phyloP scores from a whole-genome alignment of 495 filamentous ascomycete genomes.

The Penicillium waksmanii region DNA sequence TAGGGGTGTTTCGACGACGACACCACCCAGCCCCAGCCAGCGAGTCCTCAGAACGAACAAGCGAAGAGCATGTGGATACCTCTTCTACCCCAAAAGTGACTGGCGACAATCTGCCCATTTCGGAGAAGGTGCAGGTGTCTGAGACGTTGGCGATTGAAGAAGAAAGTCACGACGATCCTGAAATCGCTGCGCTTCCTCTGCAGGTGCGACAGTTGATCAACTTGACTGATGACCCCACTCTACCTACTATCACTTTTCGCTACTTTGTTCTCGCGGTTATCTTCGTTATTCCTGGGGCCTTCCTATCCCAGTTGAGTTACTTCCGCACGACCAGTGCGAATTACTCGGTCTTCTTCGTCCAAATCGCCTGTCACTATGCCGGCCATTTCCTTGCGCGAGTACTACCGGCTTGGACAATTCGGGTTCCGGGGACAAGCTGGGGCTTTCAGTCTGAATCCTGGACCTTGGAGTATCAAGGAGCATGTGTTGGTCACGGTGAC shows the following conservation, averaged over 20 bases:
- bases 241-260: conserved; percentile 59
- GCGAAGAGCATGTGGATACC: neutral
- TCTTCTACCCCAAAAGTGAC: conserved; percentile 5
- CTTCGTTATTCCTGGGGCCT: conserved; percentile 57
- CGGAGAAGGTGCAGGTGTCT: conserved; percentile 24
- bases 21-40: neutral
- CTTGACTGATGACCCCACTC: conserved; percentile 54
- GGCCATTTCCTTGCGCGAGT: conserved; percentile 56
- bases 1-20: conserved; percentile 1
- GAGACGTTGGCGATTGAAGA: conserved; percentile 34
- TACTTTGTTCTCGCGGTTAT: conserved; percentile 57
- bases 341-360: conserved; percentile 62
- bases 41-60: neutral
- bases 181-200: conserved; percentile 50
- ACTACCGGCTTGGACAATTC: conserved; percentile 49
- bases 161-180: conserved; percentile 46
- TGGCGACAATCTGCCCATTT: conserved; percentile 12
- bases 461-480: conserved; percentile 60
- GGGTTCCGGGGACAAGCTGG: conserved; percentile 50
- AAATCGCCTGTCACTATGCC: conserved; percentile 58
- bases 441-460: conserved; percentile 58
- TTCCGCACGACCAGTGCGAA: conserved; percentile 58
- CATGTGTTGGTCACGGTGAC: conserved; percentile 60
- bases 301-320: conserved; percentile 55
- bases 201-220: conserved; percentile 57